phyloP scores from a whole-genome alignment of 176 grass and related monocot species.

The Triticum urartu region DNA sequence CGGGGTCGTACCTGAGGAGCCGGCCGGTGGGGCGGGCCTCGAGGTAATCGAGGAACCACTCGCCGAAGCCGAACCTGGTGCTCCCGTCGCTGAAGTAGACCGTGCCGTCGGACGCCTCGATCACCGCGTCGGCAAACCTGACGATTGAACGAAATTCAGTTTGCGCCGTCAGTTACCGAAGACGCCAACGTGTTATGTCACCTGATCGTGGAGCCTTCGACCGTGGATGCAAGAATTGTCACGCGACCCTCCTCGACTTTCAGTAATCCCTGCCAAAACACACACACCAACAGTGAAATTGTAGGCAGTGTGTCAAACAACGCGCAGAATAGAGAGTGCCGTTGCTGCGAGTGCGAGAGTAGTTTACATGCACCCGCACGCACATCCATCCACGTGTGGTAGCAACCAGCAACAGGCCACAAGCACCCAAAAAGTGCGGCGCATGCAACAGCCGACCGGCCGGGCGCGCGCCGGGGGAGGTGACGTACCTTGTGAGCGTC shows the following conservation, averaged over 20 bases:
- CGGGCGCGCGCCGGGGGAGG: no score
- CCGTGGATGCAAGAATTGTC: constrained; percentile 49
- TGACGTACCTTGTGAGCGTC: constrained; percentile 45
- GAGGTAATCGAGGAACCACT: constrained; percentile 43
- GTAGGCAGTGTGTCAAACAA: no score
- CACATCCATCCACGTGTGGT: no score
- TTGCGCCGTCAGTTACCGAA: neutral
- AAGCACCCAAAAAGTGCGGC: no score
- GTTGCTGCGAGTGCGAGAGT: no score
- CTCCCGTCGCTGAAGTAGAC: constrained; percentile 80
- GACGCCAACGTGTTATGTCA: neutral
- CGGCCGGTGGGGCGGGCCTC: constrained; percentile 52
- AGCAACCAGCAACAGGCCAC: no score
- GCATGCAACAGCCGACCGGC: no score
- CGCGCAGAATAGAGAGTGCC: no score
- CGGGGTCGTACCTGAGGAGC: constrained; percentile 66
- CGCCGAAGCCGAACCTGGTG: constrained; percentile 37
- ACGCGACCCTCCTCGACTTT: constrained; percentile 44
- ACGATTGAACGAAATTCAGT: no score
- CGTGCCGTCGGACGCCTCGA: constrained; percentile 56
- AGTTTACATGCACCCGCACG: no score
- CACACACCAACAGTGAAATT: no score
- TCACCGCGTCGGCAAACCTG: constrained; percentile 49
- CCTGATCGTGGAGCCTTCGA: constrained; percentile 49
- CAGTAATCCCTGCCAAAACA: constrained; percentile 1